A percentile compares a stretch with the other conserved stretches of the same genome.
Conservation (phyloP, 192 early-diverging fungal species). For the Coemansia sp. region DNA sequence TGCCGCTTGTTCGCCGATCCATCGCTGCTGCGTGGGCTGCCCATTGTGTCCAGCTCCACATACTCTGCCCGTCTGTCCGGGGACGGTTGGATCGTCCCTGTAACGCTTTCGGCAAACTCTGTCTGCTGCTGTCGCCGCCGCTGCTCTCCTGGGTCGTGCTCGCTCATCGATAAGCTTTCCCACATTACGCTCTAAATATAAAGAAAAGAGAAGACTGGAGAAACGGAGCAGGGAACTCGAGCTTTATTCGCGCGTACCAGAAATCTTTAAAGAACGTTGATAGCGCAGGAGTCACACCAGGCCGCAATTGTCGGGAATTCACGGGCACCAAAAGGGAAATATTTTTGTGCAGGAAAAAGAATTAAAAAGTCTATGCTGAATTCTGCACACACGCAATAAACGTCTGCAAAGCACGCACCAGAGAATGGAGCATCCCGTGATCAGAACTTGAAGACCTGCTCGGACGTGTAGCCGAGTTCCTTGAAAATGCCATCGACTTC, state of each 20-base stretch:
- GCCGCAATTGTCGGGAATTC: neutral
- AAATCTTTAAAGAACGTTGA: neutral
- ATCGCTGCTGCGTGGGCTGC: conserved; percentile 7
- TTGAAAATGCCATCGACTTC: conserved; percentile 79
- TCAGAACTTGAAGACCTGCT: conserved; percentile 84
- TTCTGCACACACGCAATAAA: neutral
- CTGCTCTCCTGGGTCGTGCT: conserved; percentile 13
- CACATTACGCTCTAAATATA: conserved; percentile 21
- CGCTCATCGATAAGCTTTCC: conserved; percentile 29
- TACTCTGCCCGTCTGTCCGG: conserved; percentile 11
- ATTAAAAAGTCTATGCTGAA: neutral
- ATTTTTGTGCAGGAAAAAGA: neutral
- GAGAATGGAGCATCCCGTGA: neutral
- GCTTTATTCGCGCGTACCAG: neutral
- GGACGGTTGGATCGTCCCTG: neutral
- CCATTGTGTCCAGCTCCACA: conserved; percentile 22
- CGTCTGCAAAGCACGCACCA: neutral
- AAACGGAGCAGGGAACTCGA: neutral
- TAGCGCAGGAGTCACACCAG: neutral
- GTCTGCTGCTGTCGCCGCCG: conserved; percentile 8
- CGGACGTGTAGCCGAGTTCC: conserved; percentile 68
- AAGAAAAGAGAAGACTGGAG: neutral
- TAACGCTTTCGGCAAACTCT: conserved; percentile 7
- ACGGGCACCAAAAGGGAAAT: neutral
- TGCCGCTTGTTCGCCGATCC: neutral